Percentiles rank a stretch among this genome's conserved stretches.
phyloP scores from a whole-genome alignment of 768 basidiomycete species.

The Daedaleopsis sinensis region DNA sequence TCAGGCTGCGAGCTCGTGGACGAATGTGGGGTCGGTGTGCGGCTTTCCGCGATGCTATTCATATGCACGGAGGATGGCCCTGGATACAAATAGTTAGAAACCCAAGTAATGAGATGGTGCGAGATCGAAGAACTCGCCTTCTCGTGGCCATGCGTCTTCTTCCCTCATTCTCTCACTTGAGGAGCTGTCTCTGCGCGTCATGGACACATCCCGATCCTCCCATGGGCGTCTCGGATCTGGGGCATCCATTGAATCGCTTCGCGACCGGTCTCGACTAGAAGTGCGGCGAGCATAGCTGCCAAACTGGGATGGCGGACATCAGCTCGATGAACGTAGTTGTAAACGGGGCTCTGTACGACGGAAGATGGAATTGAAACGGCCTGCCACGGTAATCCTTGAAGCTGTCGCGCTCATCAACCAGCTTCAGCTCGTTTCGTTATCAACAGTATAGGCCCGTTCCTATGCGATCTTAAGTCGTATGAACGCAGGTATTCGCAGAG shows the following conservation, averaged over 20 bases:
- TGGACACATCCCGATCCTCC: slow-evolving; percentile 18
- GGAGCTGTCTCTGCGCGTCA: slow-evolving; percentile 15
- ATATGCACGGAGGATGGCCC: not conserved
- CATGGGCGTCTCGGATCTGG: slow-evolving; percentile 12
- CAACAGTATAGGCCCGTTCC: too few species aligned
- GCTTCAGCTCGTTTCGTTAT: too few species aligned
- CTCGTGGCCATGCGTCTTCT: slow-evolving; percentile 10
- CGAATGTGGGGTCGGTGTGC: slow-evolving; percentile 22
- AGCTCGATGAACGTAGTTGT: not conserved
- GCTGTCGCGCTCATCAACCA: too few species aligned
- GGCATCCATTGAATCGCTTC: slow-evolving; percentile 13
- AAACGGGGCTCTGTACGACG: too few species aligned
- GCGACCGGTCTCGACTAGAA: slow-evolving; percentile 18
- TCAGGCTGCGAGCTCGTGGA: slow-evolving; percentile 13
- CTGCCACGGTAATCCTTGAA: not conserved
- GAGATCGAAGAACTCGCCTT: not conserved
- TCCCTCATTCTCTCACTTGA: slow-evolving; percentile 5
- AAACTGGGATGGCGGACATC: slow-evolving; percentile 13
- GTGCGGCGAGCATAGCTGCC: slow-evolving; percentile 26
- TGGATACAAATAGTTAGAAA: not conserved
- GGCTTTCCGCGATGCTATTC: slow-evolving; percentile 8
- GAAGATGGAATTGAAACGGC: not conserved
- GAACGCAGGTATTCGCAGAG: too few species aligned
- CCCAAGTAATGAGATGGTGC: not conserved
- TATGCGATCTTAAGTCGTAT: too few species aligned